Evolutionary conservation across 495 filamentous ascomycete species (phyloP).

Genomic region (Talaromyces trachyspermus): DNA sequence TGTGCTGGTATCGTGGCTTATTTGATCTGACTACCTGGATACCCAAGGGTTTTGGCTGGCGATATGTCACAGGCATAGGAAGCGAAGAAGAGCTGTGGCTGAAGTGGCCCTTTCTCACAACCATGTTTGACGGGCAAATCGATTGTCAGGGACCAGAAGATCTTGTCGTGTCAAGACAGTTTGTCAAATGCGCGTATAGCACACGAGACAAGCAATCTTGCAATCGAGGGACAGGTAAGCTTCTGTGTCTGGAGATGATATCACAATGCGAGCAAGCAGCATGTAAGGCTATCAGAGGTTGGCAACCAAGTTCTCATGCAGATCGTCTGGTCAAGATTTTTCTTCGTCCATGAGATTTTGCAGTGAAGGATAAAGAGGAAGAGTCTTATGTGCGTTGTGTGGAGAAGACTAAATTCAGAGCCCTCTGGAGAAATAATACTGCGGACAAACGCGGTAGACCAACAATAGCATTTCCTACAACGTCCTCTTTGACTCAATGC

Average conservation of each 20-base stretch:
- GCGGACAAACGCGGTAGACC: background rate
- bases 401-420: too few relatives aligned
- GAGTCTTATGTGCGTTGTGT: too few relatives aligned
- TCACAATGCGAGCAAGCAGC: too few relatives aligned
- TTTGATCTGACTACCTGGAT: background rate
- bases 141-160: too few relatives aligned
- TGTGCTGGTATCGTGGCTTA: background rate
- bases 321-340: too few relatives aligned
- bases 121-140: background rate
- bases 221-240: too few relatives aligned
- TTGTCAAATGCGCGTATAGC: background rate
- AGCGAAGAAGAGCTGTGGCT: conserved; percentile 2
- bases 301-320: too few relatives aligned
- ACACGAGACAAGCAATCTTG: too few relatives aligned
- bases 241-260: too few relatives aligned
- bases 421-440: background rate
- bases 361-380: too few relatives aligned
- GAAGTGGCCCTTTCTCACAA: background rate
- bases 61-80: background rate
- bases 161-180: background rate
- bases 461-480: background rate
- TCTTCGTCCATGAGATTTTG: too few relatives aligned
- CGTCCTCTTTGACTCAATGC: background rate
- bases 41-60: background rate
- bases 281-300: too few relatives aligned